Percentiles rank a stretch among this genome's conserved stretches.
Conservation (phyloP, 139 green algal genomes). For the Coccomyxa sp. region DNA sequence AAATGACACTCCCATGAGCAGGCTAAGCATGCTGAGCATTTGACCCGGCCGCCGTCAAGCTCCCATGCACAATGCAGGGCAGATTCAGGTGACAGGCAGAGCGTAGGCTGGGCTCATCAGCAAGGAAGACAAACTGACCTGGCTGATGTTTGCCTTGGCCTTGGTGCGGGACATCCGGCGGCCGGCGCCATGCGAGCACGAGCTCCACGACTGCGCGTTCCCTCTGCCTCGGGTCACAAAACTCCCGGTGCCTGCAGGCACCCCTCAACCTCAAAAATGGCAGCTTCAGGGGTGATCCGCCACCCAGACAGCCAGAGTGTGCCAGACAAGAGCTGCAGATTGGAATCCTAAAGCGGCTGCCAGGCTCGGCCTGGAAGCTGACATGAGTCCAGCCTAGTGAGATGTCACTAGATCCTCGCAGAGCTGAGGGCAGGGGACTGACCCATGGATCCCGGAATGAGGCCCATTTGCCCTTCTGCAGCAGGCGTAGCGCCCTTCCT, state of each 20-base stretch:
- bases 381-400: not conserved
- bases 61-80: too few species aligned
- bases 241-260: not conserved
- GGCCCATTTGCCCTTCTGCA: conserved; percentile 23
- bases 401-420: not conserved
- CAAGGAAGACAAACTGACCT: conserved; percentile 12
- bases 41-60: not conserved
- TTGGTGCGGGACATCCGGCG: conserved; percentile 27
- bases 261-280: not conserved
- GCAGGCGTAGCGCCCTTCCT: conserved; percentile 38
- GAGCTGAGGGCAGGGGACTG: not conserved
- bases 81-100: too few species aligned
- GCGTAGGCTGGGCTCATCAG: not conserved
- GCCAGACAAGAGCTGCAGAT: too few species aligned
- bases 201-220: conserved; percentile 27
- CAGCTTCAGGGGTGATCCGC: not conserved
- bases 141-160: conserved; percentile 21
- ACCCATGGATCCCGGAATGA: conserved; percentile 45
- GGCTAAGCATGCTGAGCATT: not conserved
- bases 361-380: not conserved
- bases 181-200: conserved; percentile 37
- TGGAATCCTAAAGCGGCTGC: too few species aligned
- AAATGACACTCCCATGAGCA: too few species aligned
- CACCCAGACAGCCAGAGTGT: too few species aligned
- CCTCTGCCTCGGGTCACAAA: conserved; percentile 24